Conservation (phyloP, 352 stramenopile genomes). For the Blastocystis sp. region DNA sequence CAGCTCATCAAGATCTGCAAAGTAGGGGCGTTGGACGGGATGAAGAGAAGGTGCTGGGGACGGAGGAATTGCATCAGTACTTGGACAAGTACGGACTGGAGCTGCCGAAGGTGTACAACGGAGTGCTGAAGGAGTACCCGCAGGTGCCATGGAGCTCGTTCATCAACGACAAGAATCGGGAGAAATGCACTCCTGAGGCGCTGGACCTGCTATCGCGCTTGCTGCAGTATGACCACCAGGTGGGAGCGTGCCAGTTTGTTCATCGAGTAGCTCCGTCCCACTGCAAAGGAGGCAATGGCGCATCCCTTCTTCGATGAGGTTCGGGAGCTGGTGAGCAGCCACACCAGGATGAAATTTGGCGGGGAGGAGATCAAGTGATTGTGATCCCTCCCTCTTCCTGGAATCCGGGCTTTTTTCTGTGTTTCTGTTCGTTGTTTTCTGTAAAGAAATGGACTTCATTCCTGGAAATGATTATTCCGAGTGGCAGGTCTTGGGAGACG, state of each 20-base stretch:
- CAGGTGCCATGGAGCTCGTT: conserved; percentile 99
- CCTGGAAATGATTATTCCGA: conserved; percentile 67
- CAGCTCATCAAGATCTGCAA: conserved; percentile 98
- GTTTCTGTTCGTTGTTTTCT: conserved; percentile 45
- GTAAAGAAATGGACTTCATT: conserved; percentile 67
- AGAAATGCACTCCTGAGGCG: conserved; percentile 89
- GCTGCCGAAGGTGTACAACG: conserved; percentile 95
- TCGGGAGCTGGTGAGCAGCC: conserved; percentile 72
- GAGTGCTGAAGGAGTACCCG: conserved; percentile 89
- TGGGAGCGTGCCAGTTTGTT: conserved; percentile 74
- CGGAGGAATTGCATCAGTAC: conserved; percentile 96
- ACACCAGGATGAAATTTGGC: conserved; percentile 64
- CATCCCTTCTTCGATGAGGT: conserved; percentile 96
- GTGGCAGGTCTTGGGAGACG: conserved; percentile 63
- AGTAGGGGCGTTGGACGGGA: conserved; percentile 71
- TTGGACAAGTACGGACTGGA: conserved; percentile 97
- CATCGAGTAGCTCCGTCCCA: conserved; percentile 93
- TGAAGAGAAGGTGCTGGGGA: conserved; percentile 82
- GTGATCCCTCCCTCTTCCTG: not conserved
- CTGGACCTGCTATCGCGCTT: conserved; percentile 89
- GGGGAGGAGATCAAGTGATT: not conserved
- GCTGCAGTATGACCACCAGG: conserved; percentile 75
- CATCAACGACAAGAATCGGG: conserved; percentile 93
- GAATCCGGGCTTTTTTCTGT: not conserved
- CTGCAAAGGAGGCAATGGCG: conserved; percentile 93